These are phyloP conservation scores for Entomortierella chlamydospora DNA, from an alignment of 192 early-diverging fungal species.

Conservation along the genomic window DNA sequence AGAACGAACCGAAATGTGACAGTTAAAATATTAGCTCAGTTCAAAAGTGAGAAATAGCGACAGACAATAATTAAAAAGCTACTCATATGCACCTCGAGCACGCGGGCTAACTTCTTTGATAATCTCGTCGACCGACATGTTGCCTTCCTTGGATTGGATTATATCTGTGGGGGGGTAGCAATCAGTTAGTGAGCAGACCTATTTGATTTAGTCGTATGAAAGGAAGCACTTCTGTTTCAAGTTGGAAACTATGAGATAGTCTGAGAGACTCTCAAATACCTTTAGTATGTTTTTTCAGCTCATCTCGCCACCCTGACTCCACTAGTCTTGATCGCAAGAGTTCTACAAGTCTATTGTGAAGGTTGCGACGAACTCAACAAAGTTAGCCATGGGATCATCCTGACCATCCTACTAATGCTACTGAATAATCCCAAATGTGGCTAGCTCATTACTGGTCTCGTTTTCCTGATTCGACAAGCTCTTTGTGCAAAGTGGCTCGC, in stretches of 20 bases:
- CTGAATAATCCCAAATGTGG: neutral
- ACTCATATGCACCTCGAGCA: constrained; percentile 31
- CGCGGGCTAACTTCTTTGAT: constrained; percentile 46
- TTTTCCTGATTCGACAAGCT: constrained; percentile 51
- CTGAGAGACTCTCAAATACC: constrained; percentile 2
- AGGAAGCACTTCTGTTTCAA: too few relatives aligned
- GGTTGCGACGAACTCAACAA: neutral
- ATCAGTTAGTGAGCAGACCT: too few relatives aligned
- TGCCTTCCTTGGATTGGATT: constrained; percentile 31
- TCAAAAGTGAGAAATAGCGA: too few relatives aligned
- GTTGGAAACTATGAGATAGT: too few relatives aligned
- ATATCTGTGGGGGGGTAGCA: constrained; percentile 9
- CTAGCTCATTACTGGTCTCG: constrained; percentile 37
- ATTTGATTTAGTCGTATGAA: too few relatives aligned
- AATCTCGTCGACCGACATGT: constrained; percentile 40
- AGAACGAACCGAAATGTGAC: neutral
- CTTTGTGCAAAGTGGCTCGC: constrained; percentile 42
- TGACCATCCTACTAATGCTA: too few relatives aligned
- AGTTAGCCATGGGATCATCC: too few relatives aligned
- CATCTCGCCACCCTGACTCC: constrained; percentile 51
- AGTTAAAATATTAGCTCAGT: too few relatives aligned
- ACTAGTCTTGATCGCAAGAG: constrained; percentile 29
- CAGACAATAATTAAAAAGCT: neutral
- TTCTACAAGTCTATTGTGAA: constrained; percentile 26
- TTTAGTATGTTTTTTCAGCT: constrained; percentile 38